Evolutionary conservation across 2,329 filamentous ascomycete species (phyloP).

Genomic region (Verticillium tricorpus): DNA sequence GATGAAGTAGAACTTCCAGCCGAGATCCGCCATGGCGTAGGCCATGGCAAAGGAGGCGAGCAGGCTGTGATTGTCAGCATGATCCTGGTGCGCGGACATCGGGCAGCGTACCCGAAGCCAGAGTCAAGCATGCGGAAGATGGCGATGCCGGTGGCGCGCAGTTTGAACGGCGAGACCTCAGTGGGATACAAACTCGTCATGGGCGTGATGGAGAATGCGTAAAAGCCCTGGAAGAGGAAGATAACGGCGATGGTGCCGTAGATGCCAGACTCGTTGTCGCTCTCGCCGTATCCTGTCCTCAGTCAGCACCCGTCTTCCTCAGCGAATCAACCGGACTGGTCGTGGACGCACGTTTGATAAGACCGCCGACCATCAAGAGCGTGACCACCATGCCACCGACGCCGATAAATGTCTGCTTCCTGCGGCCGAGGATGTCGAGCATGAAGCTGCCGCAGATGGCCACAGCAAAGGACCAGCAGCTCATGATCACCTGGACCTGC

Average conservation of each 20-base stretch:
- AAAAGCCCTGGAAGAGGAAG: conserved; percentile 28
- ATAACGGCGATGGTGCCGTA: conserved; percentile 32
- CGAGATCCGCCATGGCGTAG: conserved; percentile 19
- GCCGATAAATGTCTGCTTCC: conserved; percentile 21
- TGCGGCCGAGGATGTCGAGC: conserved; percentile 25
- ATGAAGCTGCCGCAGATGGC: conserved; percentile 27
- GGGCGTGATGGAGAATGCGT: conserved; percentile 26
- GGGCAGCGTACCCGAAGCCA: conserved; percentile 19
- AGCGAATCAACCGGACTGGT: not conserved
- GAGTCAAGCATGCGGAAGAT: conserved; percentile 22
- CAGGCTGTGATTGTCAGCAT: conserved; percentile 11
- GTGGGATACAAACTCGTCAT: conserved; percentile 27
- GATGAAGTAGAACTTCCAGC: conserved; percentile 27
- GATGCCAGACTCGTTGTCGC: conserved; percentile 29
- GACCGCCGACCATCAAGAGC: conserved; percentile 18
- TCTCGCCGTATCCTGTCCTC: conserved; percentile 23
- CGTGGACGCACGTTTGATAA: conserved; percentile 17
- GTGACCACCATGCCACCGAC: conserved; percentile 17
- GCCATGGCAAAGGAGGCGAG: conserved; percentile 22
- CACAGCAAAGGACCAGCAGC: conserved; percentile 28
- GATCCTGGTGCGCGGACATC: not conserved
- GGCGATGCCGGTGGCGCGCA: conserved; percentile 24
- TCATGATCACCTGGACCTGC: conserved; percentile 28
- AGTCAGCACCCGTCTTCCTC: not conserved
- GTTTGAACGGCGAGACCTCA: conserved; percentile 24